Percentiles rank a stretch among this genome's conserved stretches.
phyloP scores from a whole-genome alignment of 768 basidiomycete genomes.

The Kwoniella europaea region DNA sequence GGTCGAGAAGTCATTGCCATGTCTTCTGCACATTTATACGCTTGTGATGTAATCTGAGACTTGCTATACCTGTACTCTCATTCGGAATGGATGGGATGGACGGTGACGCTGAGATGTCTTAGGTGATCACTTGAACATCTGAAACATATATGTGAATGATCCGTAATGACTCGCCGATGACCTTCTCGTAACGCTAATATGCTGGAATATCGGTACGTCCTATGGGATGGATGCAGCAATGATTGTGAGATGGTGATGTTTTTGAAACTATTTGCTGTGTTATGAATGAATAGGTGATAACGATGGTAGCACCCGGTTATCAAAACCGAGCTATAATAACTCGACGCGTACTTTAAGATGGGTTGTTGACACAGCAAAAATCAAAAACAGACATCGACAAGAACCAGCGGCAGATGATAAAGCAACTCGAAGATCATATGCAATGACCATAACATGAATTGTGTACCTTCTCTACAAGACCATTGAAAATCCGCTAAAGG shows the following conservation, averaged over 20 bases:
- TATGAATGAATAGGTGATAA: background rate
- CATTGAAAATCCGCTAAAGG: background rate
- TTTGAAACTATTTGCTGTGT: background rate
- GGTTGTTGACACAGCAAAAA: background rate
- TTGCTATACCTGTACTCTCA: too few relatives aligned
- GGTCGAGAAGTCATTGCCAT: constrained; percentile 2
- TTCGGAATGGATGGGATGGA: too few relatives aligned
- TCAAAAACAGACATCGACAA: background rate
- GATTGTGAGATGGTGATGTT: background rate
- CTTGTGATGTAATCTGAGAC: background rate
- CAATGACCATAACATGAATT: too few relatives aligned
- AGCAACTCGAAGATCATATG: background rate
- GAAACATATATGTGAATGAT: background rate
- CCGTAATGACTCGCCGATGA: background rate
- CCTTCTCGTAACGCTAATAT: background rate
- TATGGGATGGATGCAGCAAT: background rate
- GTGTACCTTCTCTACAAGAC: background rate
- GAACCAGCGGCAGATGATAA: background rate
- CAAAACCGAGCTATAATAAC: background rate
- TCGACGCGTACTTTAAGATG: background rate
- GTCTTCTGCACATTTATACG: background rate
- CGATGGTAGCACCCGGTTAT: background rate
- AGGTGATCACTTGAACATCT: background rate
- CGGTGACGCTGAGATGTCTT: too few relatives aligned
- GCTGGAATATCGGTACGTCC: background rate